Evolutionary conservation across 139 green algal genomes (phyloP).

Genomic region (Chlamydomonas urium): DNA sequence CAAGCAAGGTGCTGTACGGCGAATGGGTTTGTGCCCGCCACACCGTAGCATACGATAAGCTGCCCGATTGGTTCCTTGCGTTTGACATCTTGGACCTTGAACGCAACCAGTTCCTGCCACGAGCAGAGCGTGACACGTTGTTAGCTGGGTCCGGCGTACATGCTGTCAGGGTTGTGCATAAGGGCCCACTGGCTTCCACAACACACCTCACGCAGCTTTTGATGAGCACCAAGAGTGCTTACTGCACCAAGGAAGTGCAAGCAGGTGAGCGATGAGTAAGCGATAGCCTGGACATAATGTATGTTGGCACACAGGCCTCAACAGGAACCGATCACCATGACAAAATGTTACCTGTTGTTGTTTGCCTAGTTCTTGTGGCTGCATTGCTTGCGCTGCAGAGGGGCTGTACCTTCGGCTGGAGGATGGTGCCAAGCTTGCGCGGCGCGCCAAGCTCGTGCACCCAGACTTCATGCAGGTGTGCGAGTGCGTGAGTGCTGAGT

Average conservation of each 20-base stretch:
- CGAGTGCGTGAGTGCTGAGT: neutral
- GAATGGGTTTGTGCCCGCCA: conserved; percentile 32
- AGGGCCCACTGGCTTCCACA: neutral
- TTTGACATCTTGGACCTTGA: conserved; percentile 31
- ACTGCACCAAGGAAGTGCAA: conserved; percentile 10
- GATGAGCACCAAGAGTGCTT: neutral
- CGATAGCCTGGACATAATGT: too few species aligned
- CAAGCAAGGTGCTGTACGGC: conserved; percentile 26
- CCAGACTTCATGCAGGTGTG: conserved; percentile 20
- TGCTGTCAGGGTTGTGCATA: neutral
- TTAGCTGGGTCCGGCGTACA: neutral
- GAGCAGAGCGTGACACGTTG: neutral
- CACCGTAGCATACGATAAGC: conserved; percentile 21
- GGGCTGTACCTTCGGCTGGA: conserved; percentile 28
- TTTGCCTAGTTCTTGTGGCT: too few species aligned
- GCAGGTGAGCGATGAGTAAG: conserved; percentile 13
- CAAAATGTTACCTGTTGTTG: too few species aligned
- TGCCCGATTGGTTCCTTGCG: conserved; percentile 24
- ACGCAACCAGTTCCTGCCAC: conserved; percentile 5
- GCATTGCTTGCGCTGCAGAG: too few species aligned
- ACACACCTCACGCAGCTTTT: conserved; percentile 6
- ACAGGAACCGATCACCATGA: too few species aligned
- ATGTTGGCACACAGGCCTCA: too few species aligned
- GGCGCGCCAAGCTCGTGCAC: conserved; percentile 29
- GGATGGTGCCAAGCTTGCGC: conserved; percentile 5